Percentiles rank a stretch among this genome's conserved stretches.
Conservation (phyloP, 768 basidiomycete genomes). For the Royoungia palumana region DNA sequence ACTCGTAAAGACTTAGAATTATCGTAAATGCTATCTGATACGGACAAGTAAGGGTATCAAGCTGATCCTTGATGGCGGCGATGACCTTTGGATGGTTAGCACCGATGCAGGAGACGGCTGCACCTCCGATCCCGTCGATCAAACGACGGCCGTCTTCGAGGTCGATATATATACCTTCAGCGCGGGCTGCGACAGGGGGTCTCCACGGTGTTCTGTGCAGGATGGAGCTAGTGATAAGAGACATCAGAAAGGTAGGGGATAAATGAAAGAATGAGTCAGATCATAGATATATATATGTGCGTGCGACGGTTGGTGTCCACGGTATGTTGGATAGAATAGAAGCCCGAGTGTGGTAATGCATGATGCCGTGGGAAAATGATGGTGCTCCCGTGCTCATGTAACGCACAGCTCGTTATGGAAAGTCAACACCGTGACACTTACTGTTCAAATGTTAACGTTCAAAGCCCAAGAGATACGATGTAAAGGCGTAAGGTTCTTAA, state of each 20-base stretch:
- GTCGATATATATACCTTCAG: conserved; percentile 66
- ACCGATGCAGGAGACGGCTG: conserved; percentile 79
- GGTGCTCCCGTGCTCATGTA: no score
- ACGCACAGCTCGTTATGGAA: no score
- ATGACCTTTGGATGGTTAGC: conserved; percentile 68
- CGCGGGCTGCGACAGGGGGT: conserved; percentile 65
- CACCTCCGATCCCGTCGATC: conserved; percentile 82
- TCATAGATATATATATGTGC: no score
- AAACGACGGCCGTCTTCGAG: conserved; percentile 66
- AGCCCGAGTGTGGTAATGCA: conserved; percentile 22
- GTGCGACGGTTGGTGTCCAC: conserved; percentile 68
- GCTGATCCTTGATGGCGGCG: conserved; percentile 74
- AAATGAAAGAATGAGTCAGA: no score
- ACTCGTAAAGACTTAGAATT: not conserved
- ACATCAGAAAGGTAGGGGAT: conserved; percentile 9
- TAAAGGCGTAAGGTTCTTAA: no score
- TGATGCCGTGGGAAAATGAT: no score
- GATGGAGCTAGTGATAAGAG: conserved; percentile 36
- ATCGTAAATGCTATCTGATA: conserved; percentile 4
- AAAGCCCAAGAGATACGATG: no score
- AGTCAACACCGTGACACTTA: no score
- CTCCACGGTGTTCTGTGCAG: conserved; percentile 72
- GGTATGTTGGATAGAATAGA: conserved; percentile 67
- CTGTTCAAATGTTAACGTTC: no score
- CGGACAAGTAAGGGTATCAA: conserved; percentile 75